These are phyloP conservation scores for Massarina eburnea DNA, from an alignment of 2,329 filamentous ascomycete species.

Conservation along the genomic window DNA sequence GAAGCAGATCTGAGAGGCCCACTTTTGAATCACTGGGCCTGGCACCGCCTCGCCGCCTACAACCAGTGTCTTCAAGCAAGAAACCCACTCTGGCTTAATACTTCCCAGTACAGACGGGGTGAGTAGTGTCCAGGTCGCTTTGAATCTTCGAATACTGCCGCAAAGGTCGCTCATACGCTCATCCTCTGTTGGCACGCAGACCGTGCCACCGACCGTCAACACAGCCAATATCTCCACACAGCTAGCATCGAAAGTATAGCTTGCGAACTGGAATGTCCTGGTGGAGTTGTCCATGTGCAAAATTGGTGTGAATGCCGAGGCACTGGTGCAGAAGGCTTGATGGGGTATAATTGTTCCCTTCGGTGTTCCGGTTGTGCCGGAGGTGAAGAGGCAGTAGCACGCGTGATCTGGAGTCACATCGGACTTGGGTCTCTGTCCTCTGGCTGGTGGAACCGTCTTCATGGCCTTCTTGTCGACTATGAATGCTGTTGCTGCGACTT, in stretches of 20 bases:
- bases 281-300: conserved; percentile 53
- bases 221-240: conserved; percentile 58
- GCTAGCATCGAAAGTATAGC: conserved; percentile 59
- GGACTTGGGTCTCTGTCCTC: conserved; percentile 43
- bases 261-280: conserved; percentile 56
- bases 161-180: conserved; percentile 56
- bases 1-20: conserved; percentile 46
- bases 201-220: conserved; percentile 51
- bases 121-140: conserved; percentile 31
- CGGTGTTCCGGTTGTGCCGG: conserved; percentile 46
- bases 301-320: conserved; percentile 27
- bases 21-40: conserved; percentile 46
- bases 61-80: conserved; percentile 47
- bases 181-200: conserved; percentile 59
- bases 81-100: conserved; percentile 42
- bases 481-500: conserved; percentile 24
- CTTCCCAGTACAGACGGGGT: conserved; percentile 42
- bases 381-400: conserved; percentile 64
- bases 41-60: conserved; percentile 49
- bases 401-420: conserved; percentile 46
- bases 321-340: conserved; percentile 56
- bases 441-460: conserved; percentile 33
- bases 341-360: conserved; percentile 67
- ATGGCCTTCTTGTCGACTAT: conserved; percentile 45
- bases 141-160: conserved; percentile 41